phyloP scores from a whole-genome alignment of 306 rosid genomes.

The Vicia faba region DNA sequence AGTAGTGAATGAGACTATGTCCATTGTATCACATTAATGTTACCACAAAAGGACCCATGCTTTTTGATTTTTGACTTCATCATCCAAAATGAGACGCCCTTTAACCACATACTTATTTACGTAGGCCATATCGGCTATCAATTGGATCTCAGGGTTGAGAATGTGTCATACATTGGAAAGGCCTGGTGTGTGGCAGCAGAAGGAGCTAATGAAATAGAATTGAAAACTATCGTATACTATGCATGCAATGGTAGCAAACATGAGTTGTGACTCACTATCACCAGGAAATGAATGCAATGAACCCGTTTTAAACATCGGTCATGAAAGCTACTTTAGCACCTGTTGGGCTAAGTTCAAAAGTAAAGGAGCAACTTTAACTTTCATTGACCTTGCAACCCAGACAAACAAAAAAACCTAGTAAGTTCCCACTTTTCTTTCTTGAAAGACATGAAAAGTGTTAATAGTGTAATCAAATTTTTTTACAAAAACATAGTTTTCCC shows the following conservation, averaged over 20 bases:
- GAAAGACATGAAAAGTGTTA: too few species aligned
- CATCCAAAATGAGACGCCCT: too few species aligned
- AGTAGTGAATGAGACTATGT: too few species aligned
- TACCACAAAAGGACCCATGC: too few species aligned
- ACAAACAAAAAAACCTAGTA: slow-evolving; percentile 53
- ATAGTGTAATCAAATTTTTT: too few species aligned
- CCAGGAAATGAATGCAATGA: slow-evolving; percentile 53
- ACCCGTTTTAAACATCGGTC: slow-evolving; percentile 43
- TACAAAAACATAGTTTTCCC: too few species aligned
- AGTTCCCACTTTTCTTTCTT: not conserved
- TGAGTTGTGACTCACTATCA: slow-evolving; percentile 47
- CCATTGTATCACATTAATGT: too few species aligned
- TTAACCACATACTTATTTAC: too few species aligned
- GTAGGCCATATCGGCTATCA: too few species aligned
- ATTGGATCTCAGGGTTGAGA: too few species aligned
- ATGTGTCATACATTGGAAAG: slow-evolving; percentile 43
- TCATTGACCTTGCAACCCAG: slow-evolving; percentile 55
- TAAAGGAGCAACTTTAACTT: slow-evolving; percentile 51
- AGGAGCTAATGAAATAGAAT: slow-evolving; percentile 39
- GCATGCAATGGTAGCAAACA: slow-evolving; percentile 44
- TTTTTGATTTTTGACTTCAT: too few species aligned
- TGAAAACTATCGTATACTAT: slow-evolving; percentile 40
- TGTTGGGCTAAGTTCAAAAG: slow-evolving; percentile 50
- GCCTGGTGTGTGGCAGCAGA: slow-evolving; percentile 53
- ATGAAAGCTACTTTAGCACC: slow-evolving; percentile 59